Evolutionary conservation across 2,329 filamentous ascomycete species (phyloP).

Genomic region (Cladobotryum mycophilum): DNA sequence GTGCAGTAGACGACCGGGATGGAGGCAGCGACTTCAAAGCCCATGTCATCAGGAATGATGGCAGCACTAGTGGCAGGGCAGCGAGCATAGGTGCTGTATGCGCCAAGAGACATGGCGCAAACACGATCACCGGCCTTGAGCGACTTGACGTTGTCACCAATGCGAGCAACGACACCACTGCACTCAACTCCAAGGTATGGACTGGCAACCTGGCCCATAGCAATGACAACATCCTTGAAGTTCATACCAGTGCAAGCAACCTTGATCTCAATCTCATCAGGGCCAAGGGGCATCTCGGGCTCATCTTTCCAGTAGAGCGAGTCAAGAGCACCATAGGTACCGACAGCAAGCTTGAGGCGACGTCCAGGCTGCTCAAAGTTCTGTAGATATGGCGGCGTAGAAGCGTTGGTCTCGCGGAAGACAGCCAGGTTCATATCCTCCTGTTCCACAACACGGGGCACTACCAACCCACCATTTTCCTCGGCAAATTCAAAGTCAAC

Average conservation of each 20-base stretch:
- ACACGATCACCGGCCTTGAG: constrained; percentile 69
- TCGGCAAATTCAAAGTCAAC: constrained; percentile 26
- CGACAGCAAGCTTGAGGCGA: constrained; percentile 32
- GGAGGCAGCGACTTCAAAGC: constrained; percentile 32
- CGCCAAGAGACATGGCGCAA: constrained; percentile 40
- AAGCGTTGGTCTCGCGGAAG: constrained; percentile 20
- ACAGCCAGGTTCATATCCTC: constrained; percentile 21
- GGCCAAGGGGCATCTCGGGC: constrained; percentile 21
- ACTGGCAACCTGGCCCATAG: constrained; percentile 32
- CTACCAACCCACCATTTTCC: constrained; percentile 20
- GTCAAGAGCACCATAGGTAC: constrained; percentile 32
- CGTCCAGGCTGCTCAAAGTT: constrained; percentile 33
- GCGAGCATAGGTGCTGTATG: constrained; percentile 28
- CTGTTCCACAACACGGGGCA: constrained; percentile 23
- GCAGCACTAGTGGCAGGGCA: constrained; percentile 28
- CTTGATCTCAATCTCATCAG: constrained; percentile 36
- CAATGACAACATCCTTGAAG: constrained; percentile 40
- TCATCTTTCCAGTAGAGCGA: constrained; percentile 35
- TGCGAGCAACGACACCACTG: constrained; percentile 33
- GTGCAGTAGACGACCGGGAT: constrained; percentile 36
- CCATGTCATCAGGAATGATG: constrained; percentile 31
- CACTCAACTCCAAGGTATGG: constrained; percentile 34
- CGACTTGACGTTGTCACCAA: constrained; percentile 55
- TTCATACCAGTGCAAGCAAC: constrained; percentile 40
- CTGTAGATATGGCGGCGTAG: constrained; percentile 22